Base-by-base conservation (phyloP, 2,329 filamentous ascomycete species). In the Fusarium sp. region DNA sequence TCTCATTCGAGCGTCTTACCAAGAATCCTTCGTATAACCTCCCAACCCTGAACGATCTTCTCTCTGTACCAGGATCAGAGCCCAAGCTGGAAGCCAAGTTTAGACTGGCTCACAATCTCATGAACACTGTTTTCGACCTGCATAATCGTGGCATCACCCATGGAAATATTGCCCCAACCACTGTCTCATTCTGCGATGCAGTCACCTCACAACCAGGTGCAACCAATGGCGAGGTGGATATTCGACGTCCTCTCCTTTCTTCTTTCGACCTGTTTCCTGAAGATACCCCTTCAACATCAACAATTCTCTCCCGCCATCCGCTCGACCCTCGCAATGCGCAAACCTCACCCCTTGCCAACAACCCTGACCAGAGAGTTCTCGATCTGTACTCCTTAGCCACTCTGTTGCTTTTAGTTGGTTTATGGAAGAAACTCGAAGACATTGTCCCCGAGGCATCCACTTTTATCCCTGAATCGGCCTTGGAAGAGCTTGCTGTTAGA, bases 1-100 rank as follows among this genome's bases (percentile, higher is more conserved):
- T 89, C 13, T 85, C 85, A 6, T 85, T 87, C 41, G 86, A 88
- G 60, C 81, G 82, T 27, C 79, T 85, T 13, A 86, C 85, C 1
- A 84, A 86, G 55, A 85, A 84, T 33, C 83, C 86, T 0, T 76
- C 83, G 0, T 86, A 87, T 71, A 87, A 83, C 58, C 77, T 90
- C 6, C 86, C 84, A 46, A 88, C 88, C 0, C 78, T 91, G 9
- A 80, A 82, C 17, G 84, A 90, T 57, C 82, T 91, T 14, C 82
- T 91, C 0, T 81, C 80, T 4, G 79, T 82, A 18, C 83, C 85
- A 1, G 83, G 84, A 54, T 87, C 86, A 38, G 89, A 92, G 74
- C 92, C 91, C 1, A 87, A 88, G 38, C 83, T 95, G 1, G 93
- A 95, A 80, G 90, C 91, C 63, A 93, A 93, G 74, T 95, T 94